These are phyloP conservation scores for Aspergillus candidus DNA, from an alignment of 2,329 filamentous ascomycete species.

Conservation along the genomic window DNA sequence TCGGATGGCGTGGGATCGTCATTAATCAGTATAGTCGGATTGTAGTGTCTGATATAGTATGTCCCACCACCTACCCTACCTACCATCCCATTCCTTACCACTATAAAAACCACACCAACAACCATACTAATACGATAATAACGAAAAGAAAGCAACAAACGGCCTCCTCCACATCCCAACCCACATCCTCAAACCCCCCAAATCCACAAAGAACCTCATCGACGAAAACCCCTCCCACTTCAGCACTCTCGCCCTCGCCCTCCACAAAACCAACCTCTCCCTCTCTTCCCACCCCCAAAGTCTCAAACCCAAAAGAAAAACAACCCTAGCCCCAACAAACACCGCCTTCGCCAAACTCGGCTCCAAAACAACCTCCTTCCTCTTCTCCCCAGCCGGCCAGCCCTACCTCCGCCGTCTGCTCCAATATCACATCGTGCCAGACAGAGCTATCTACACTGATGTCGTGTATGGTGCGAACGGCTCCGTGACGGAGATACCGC, in stretches of 20 bases:
- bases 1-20: conserved; percentile 57
- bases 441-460: conserved; percentile 70
- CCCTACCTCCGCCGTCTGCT: conserved; percentile 73
- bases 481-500: too few relatives aligned
- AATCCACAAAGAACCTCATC: conserved; percentile 55
- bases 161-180: conserved; percentile 74
- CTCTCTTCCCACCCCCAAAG: conserved; percentile 45
- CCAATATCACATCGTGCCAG: conserved; percentile 69
- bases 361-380: conserved; percentile 67
- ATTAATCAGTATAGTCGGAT: conserved; percentile 74
- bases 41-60: conserved; percentile 63
- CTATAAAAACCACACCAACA: not conserved
- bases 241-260: conserved; percentile 69
- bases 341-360: conserved; percentile 72
- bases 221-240: conserved; percentile 62
- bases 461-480: conserved; percentile 15
- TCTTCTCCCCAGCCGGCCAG: conserved; percentile 72
- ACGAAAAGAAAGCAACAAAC: conserved; percentile 60
- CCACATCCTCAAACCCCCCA: conserved; percentile 70
- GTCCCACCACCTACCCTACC: conserved; percentile 4
- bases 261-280: conserved; percentile 66
- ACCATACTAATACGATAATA: conserved; percentile 2
- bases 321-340: conserved; percentile 77
- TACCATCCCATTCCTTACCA: not conserved
- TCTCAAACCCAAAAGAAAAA: too few relatives aligned